These are phyloP conservation scores for Nicotiana knightiana DNA, from an alignment of 257 asterid genomes.

Conservation along the genomic window DNA sequence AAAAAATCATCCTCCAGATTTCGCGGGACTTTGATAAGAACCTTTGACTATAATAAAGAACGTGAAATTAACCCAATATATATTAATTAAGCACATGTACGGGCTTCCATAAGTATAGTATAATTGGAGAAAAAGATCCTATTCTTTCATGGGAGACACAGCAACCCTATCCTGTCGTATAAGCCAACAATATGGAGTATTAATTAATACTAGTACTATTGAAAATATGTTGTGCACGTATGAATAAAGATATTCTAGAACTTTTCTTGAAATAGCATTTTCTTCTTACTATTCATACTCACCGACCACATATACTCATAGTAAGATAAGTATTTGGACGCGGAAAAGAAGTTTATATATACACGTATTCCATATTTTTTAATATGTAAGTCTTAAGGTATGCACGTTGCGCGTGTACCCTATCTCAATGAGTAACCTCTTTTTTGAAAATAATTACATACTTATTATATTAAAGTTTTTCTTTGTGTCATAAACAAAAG, in stretches of 20 bases:
- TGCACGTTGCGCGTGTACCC: too few relatives aligned
- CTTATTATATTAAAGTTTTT: too few relatives aligned
- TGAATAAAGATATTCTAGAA: not conserved
- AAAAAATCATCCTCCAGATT: slow-evolving; percentile 13
- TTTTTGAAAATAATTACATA: too few relatives aligned
- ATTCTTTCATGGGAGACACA: not conserved
- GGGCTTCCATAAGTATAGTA: not conserved
- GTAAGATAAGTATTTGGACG: not conserved
- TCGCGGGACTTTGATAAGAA: slow-evolving; percentile 15
- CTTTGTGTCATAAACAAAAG: too few relatives aligned
- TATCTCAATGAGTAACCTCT: too few relatives aligned
- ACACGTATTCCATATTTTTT: too few relatives aligned
- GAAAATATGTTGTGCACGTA: slow-evolving; percentile 8
- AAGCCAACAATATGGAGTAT: not conserved
- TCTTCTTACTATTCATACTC: not conserved
- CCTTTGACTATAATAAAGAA: slow-evolving; percentile 2
- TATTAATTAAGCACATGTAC: slow-evolving; percentile 9
- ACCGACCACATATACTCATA: not conserved
- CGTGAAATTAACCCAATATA: not conserved
- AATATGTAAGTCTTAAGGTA: too few relatives aligned
- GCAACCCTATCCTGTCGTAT: not conserved
- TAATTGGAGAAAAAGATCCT: not conserved
- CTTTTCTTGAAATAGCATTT: not conserved
- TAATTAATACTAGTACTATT: not conserved
- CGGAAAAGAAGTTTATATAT: not conserved